Evolutionary conservation across 345 rosid species (phyloP).

Genomic region (Citrus medica): DNA sequence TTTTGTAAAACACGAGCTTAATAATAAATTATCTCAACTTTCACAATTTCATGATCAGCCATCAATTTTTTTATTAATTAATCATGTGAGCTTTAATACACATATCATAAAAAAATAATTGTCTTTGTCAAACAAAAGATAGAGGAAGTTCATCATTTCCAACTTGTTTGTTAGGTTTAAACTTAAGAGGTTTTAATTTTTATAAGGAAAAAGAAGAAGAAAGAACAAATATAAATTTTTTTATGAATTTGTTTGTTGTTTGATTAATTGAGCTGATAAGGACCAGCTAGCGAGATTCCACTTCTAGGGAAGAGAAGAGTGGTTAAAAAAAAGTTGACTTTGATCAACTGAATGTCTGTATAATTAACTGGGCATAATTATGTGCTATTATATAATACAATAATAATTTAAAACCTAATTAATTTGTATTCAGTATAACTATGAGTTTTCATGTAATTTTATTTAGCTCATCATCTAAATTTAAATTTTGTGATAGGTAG

Average conservation of each 20-base stretch:
- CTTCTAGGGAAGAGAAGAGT: not conserved
- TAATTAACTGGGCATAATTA: not conserved
- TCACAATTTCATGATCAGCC: not conserved
- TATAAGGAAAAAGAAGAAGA: not conserved
- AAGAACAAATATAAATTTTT: not conserved
- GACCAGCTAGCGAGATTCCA: not conserved
- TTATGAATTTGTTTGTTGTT: not conserved
- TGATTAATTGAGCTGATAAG: not conserved
- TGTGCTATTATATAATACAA: not conserved
- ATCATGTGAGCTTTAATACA: not conserved
- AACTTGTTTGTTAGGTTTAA: not conserved
- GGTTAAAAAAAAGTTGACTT: not conserved
- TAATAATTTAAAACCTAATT: no score
- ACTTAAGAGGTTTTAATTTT: not conserved
- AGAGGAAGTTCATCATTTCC: not conserved
- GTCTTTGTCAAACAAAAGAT: not conserved
- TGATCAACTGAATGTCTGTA: not conserved
- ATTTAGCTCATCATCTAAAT: no score
- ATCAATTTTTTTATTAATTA: no score
- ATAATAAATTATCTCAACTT: not conserved
- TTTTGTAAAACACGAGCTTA: not conserved
- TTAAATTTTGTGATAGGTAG: no score
- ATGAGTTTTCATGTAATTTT: no score
- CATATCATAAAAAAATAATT: not conserved
- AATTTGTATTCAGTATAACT: no score